A percentile compares a stretch with the other conserved stretches of the same genome.
phyloP scores from a whole-genome alignment of 2,329 filamentous ascomycete genomes.

The Sordariomycetes sp. region DNA sequence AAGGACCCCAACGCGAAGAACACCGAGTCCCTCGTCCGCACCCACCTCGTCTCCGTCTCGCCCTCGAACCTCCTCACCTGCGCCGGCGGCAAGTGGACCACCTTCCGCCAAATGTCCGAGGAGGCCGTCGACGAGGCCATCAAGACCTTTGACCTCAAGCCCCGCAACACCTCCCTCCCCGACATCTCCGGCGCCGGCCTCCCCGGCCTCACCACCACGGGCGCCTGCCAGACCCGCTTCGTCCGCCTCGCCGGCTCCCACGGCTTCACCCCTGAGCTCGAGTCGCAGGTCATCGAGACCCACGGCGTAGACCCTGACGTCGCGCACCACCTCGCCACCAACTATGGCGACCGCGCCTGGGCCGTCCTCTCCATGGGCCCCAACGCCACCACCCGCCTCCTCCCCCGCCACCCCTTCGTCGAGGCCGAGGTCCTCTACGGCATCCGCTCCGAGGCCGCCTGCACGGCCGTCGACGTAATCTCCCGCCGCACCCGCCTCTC shows the following conservation, averaged over 20 bases:
- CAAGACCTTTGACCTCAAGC: conserved; percentile 45
- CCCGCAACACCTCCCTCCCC: conserved; percentile 37
- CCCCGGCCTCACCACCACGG: conserved; percentile 38
- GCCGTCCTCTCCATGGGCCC: conserved; percentile 41
- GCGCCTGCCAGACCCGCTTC: conserved; percentile 60
- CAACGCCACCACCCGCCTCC: conserved; percentile 46
- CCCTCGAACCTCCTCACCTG: conserved; percentile 65
- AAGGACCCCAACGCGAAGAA: conserved; percentile 70
- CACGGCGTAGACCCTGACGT: conserved; percentile 20
- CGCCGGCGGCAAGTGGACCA: conserved; percentile 80
- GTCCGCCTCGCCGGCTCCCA: conserved; percentile 66
- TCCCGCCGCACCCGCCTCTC: conserved; percentile 58
- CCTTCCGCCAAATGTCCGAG: conserved; percentile 80
- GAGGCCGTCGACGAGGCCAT: conserved; percentile 73
- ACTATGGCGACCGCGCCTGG: conserved; percentile 50
- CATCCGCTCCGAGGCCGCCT: conserved; percentile 58
- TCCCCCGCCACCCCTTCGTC: conserved; percentile 55
- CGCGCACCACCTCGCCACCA: conserved; percentile 26
- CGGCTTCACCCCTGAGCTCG: conserved; percentile 36
- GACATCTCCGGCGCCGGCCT: conserved; percentile 53
- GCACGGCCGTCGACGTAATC: conserved; percentile 58
- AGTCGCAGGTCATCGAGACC: conserved; percentile 21
- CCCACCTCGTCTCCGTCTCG: conserved; percentile 66
- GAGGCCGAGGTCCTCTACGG: conserved; percentile 64
- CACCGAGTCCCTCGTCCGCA: conserved; percentile 72